Base-by-base conservation (phyloP, 192 early-diverging fungal species). In the Umbelopsis sp. region DNA sequence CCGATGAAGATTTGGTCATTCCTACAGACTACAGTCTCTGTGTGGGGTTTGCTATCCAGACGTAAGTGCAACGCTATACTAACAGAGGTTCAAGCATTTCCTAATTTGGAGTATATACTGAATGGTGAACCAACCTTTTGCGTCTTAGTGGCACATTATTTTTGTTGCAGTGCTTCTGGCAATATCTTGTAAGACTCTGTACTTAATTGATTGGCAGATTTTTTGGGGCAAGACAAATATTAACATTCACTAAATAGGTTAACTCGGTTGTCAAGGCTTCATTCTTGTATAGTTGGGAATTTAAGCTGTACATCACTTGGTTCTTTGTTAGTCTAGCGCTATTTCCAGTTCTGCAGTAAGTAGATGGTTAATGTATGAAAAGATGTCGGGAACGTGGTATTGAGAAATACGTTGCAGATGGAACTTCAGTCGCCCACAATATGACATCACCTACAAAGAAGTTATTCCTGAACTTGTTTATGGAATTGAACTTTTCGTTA, bases 101-200 rank as follows among this genome's bases (percentile, higher is more conserved):
- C 66, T 68, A 23, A 41, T 20, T 64, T 69, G 20, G 65, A 71
- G 64, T 74, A 67, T 45, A 61, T 35, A 51, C 69, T n/a, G 48
- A 69, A 70, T 73, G 76, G 25, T 35, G 68, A 1, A 51, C 70
- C 37, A 71, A 68, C 23, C 68, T 70, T 18, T 55, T 75, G 55
- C 33, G 55, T 21, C 41, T 64, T 48, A 80, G 79, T 41, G 70
- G 79, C 13, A 58, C 75, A 8, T 74, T 83, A 61, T 81, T 83
- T 46, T 69, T 83, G 1, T 8, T 83, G 35, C 82, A 81, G 71
- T 78, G 76, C n/a, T 83, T 83, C 67, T 83, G 82, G 82, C 78
- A 81, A 52, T 83, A 83, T 68, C 68, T 83, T 37, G 55, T 61
- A 61, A 33, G 55, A 35, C 30, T n/a, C 11, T 61, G 12, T 2